Conservation (phyloP, 805 yeast genomes). For the Myxozyma melibiosi region DNA sequence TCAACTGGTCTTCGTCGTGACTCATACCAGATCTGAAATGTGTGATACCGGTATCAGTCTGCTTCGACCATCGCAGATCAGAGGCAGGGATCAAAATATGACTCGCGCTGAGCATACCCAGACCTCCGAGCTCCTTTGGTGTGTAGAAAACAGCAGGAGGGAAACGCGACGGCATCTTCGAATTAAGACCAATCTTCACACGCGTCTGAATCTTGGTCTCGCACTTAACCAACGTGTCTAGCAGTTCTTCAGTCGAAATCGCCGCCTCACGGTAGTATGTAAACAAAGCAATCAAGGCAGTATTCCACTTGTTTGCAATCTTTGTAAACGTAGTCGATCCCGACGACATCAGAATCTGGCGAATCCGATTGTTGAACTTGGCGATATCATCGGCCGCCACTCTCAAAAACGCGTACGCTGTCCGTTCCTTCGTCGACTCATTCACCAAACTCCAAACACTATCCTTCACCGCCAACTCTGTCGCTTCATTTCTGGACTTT, state of each 20-base stretch:
- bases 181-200: constrained; percentile 91
- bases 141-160: constrained; percentile 99
- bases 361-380: constrained; percentile 75
- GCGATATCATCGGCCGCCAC: constrained; percentile 82
- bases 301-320: constrained; percentile 94
- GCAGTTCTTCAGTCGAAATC: constrained; percentile 71
- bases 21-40: constrained; percentile 95
- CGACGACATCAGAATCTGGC: constrained; percentile 90
- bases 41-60: constrained; percentile 91
- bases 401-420: constrained; percentile 83
- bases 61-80: constrained; percentile 86
- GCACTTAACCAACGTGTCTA: constrained; percentile 82
- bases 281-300: constrained; percentile 81
- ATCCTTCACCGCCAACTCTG: constrained; percentile 59
- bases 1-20: constrained; percentile 68
- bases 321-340: constrained; percentile 95
- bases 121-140: constrained; percentile 95
- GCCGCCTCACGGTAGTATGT: constrained; percentile 94
- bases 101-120: constrained; percentile 97
- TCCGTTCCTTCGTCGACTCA: constrained; percentile 72
- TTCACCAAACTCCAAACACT: constrained; percentile 90
- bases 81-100: constrained; percentile 93
- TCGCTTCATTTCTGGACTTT: constrained; percentile 58
- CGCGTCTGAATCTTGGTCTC: constrained; percentile 93
- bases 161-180: constrained; percentile 97